Evolutionary conservation across 2,329 filamentous ascomycete genomes (phyloP), one percentile per base, ranked within the genome.

Genomic region (Penicillium sp.): DNA sequence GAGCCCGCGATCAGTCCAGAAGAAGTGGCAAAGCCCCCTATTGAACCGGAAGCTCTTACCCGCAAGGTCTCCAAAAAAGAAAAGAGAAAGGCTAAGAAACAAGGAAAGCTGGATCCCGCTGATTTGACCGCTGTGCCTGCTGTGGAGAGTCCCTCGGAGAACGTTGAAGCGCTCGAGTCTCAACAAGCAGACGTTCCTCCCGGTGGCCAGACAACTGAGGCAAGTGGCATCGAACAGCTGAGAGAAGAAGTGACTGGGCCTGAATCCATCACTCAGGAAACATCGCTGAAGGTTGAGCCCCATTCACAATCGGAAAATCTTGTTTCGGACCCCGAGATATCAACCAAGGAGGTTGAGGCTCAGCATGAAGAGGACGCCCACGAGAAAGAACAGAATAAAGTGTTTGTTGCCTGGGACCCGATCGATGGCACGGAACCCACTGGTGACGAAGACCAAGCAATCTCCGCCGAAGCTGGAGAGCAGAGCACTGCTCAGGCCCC

Each of bases 61-160:
- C 49, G 51, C 50, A 60, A 63, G 36, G 36, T 54, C 8, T 61
- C 58, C 32, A 68, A 68, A 48, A 69, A 68, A 39, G 57, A 66
- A 53, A 61, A 69, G 41, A 56, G 40, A 35, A 63, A 56, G 38
- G 54, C 56, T 16, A 58, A 61, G 50, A 58, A 63, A 33, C 52
- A 56, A 25, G 45, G 33, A 11, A 49, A 53, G 17, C 26, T 48
- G 35, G 46, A 43, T 14, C 9, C 36, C 21, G 13, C 29, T 16
- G 50, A 52, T 21, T 6, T 13, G 7, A 15, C 17, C 11, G 11
- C 23, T 16, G 31, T 27, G 14, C 8, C 32, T 13, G n/a, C 19
- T 14, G 33, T 43, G 2, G 46, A 45, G 7, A 20, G 21, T 36
- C n/a, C 27, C 7, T 3, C 15, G 7, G 43, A 39, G 19, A 20